Evolutionary conservation across 495 filamentous ascomycete genomes (phyloP).

Genomic region (Entonaema liquescens): DNA sequence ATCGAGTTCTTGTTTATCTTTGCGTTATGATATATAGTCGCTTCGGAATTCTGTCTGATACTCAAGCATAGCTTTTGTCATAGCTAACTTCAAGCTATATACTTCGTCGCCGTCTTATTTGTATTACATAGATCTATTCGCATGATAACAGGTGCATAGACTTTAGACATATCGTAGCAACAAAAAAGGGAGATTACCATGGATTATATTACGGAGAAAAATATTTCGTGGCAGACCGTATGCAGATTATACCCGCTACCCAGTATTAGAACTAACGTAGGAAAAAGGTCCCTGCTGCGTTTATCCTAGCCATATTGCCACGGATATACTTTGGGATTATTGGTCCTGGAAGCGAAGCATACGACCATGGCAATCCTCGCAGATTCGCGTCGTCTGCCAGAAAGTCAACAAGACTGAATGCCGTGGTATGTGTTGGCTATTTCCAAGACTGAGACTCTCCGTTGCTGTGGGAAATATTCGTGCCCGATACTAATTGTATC

Average conservation of each 20-base stretch:
- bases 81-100: background rate
- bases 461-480: background rate
- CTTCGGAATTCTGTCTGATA: background rate
- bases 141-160: too few relatives aligned
- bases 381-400: background rate
- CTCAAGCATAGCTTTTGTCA: background rate
- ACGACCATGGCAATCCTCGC: background rate
- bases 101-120: background rate
- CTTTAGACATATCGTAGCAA: background rate
- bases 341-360: background rate
- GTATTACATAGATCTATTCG: background rate
- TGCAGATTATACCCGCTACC: background rate
- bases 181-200: background rate
- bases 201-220: background rate
- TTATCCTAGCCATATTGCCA: slow-evolving; percentile 1
- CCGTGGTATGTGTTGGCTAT: background rate
- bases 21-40: background rate
- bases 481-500: background rate
- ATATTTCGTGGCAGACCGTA: slow-evolving; percentile 3
- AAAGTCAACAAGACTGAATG: background rate
- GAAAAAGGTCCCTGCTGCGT: background rate
- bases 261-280: background rate
- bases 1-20: background rate
- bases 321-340: background rate
- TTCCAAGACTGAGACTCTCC: background rate